A percentile compares a stretch with the other conserved stretches of the same genome.
phyloP scores from a whole-genome alignment of 1,284 basidiomycete genomes.

The Malassezia japonica region DNA sequence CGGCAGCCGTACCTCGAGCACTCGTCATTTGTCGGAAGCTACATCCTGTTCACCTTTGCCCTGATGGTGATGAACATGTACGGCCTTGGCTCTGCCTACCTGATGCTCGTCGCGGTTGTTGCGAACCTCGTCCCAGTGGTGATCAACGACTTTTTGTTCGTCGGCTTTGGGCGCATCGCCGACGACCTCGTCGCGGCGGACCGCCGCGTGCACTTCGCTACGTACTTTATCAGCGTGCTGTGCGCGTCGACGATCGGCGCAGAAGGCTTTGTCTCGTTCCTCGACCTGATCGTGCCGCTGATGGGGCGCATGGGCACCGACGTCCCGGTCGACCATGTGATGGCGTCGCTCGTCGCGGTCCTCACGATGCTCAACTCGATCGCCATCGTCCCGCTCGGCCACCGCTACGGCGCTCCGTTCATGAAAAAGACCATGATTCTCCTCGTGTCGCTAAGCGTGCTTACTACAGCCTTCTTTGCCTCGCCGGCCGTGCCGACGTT shows the following conservation, averaged over 20 bases:
- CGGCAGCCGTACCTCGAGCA: constrained; percentile 40
- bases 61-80: constrained; percentile 53
- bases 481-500: constrained; percentile 57
- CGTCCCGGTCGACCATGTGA: constrained; percentile 68
- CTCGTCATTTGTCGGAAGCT: constrained; percentile 26
- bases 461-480: constrained; percentile 58
- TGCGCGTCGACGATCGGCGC: constrained; percentile 62
- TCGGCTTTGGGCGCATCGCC: constrained; percentile 32
- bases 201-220: constrained; percentile 28
- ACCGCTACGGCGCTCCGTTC: constrained; percentile 56
- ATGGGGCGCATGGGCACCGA: constrained; percentile 54
- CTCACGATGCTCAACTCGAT: constrained; percentile 57
- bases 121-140: constrained; percentile 8
- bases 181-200: constrained; percentile 26
- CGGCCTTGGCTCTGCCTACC: constrained; percentile 61
- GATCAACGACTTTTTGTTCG: constrained; percentile 38
- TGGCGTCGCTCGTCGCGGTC: constrained; percentile 59
- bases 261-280: constrained; percentile 61
- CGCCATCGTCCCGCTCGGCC: constrained; percentile 57
- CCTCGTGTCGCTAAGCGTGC: constrained; percentile 52
- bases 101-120: constrained; percentile 58
- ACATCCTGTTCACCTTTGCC: constrained; percentile 28
- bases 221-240: constrained; percentile 36
- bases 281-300: constrained; percentile 82
- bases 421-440: constrained; percentile 52